Base-by-base conservation (phyloP, 2,329 filamentous ascomycete species). In the Colletotrichum brevisporum region DNA sequence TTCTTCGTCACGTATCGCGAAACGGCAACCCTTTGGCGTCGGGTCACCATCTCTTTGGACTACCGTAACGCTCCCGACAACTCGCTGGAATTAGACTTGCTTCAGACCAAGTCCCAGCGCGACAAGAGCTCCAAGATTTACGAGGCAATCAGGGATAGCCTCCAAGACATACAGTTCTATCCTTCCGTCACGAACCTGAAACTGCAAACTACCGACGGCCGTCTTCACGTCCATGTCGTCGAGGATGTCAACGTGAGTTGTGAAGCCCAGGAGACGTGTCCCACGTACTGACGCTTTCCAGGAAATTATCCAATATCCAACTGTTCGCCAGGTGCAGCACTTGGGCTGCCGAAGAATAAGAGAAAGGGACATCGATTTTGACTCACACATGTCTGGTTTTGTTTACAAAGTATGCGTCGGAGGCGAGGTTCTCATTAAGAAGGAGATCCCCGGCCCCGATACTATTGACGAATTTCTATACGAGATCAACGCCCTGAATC, bases 401-500 rank as follows among this genome's bases (percentile, higher is more conserved):
- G 96, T 98, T 18, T 99, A 98, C 85, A 97, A 97, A 78, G 94
- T 99, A 65, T 87, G 84, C 15, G 88, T 94, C 43, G 84, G 88
- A 67, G 90, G 88, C 10, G 83, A 86, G 66, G 83, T 89, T 2
- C 91, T 94, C 75, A 97, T 99, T 81, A 98, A 98, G 80, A 99
- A 99, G 79, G 96, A 99, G 77, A 98, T 99, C 16, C 96, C 96
- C 0, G 95, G 95, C 1, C 95, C 95, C 2, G 95, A 98, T 75
- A 96, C 94, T 0, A 91, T 98, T 21, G 95, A 98, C 71, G 96
- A 98, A 78, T 99, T 99, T 76, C 84, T 98, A 2, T 99, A 99
- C 79, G 96, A 99, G 81, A 93, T 98, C 78, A 98, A 98, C 78
- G 95, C 95, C 4, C 88, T 99, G n/a, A 91, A 92, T 78, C 89